Conservation (phyloP, 768 basidiomycete genomes). For the Xerocomellus amylosporus region DNA sequence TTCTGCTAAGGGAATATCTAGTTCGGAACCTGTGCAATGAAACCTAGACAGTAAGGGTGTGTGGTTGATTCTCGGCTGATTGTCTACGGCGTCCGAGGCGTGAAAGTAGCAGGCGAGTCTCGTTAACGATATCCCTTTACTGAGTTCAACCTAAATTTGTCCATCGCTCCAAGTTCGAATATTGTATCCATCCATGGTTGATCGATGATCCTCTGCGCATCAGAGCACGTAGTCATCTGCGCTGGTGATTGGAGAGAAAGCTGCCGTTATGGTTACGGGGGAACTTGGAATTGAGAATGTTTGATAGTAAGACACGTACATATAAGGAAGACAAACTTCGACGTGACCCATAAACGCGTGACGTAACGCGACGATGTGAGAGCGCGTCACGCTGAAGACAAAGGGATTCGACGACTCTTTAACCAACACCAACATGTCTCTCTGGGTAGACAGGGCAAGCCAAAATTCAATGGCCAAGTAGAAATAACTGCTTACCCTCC, state of each 20-base stretch:
- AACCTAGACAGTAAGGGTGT: constrained; percentile 51
- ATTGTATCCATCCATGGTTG: constrained; percentile 24
- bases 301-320: constrained; percentile 1
- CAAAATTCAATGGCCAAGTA: not conserved
- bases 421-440: constrained; percentile 45
- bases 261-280: constrained; percentile 18
- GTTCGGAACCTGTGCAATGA: constrained; percentile 71
- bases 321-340: not conserved
- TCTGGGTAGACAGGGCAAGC: constrained; percentile 59
- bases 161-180: constrained; percentile 40
- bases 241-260: constrained; percentile 28
- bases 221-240: constrained; percentile 28
- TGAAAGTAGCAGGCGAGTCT: constrained; percentile 55
- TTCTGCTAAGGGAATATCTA: constrained; percentile 17
- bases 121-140: not conserved
- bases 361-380: constrained; percentile 26
- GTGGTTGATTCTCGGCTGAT: constrained; percentile 62
- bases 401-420: not conserved
- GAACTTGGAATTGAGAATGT: constrained; percentile 20
- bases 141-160: constrained; percentile 30
- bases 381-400: not conserved
- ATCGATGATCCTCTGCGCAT: no score
- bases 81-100: constrained; percentile 55
- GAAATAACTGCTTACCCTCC: not conserved
- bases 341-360: constrained; percentile 30